Conservation (phyloP, 345 rosid genomes). For the Cardamine resedifolia region DNA sequence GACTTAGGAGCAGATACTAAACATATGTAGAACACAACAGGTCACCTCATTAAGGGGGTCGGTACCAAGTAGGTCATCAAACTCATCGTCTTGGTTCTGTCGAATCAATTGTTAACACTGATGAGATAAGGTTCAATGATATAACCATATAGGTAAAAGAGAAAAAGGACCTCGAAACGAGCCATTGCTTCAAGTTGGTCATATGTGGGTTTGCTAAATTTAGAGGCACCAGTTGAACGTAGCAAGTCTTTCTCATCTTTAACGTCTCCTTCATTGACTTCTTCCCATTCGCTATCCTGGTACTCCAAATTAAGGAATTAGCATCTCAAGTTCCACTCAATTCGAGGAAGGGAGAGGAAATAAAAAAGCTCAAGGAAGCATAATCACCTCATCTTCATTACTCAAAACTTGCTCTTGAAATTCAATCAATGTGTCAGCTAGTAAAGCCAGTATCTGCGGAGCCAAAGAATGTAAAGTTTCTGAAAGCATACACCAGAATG, state of each 20-base stretch:
- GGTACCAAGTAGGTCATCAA: slow-evolving; percentile 42
- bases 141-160: neutral
- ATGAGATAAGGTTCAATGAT: slow-evolving; percentile 15
- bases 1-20: neutral
- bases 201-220: slow-evolving; percentile 57
- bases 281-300: slow-evolving; percentile 93
- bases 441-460: slow-evolving; percentile 69
- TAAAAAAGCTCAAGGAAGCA: slow-evolving; percentile 9
- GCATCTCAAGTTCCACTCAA: slow-evolving; percentile 14
- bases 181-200: slow-evolving; percentile 88
- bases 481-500: slow-evolving; percentile 14
- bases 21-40: neutral
- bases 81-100: slow-evolving; percentile 64
- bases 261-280: slow-evolving; percentile 53
- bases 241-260: slow-evolving; percentile 53
- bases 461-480: slow-evolving; percentile 14
- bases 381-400: slow-evolving; percentile 64
- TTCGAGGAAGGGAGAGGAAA: neutral
- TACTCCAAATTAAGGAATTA: slow-evolving; percentile 9
- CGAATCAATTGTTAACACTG: slow-evolving; percentile 8
- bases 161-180: slow-evolving; percentile 54
- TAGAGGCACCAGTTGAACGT: slow-evolving; percentile 45
- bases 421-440: slow-evolving; percentile 79
- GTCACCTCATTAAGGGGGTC: slow-evolving; percentile 84
- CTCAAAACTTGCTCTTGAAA: slow-evolving; percentile 69